Conservation (phyloP, 139 green algal species). For the Chlorella sp. region DNA sequence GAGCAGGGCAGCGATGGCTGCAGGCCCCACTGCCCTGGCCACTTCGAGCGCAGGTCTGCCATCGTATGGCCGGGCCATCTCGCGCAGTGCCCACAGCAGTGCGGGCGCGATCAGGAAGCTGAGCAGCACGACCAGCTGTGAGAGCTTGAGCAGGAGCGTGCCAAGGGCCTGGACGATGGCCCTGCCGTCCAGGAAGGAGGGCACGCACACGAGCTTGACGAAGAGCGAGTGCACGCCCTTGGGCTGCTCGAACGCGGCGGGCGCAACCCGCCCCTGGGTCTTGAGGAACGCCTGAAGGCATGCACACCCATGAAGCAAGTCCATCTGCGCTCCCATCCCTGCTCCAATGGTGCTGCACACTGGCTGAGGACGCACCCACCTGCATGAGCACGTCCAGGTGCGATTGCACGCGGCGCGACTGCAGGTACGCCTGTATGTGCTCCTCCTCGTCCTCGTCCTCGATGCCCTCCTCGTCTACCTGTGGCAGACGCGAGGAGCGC, state of each 20-base stretch:
- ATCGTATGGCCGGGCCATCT: not conserved
- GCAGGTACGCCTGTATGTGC: too few species aligned
- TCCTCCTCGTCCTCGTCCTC: too few species aligned
- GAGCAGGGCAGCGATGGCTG: not conserved
- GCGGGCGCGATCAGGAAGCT: not conserved
- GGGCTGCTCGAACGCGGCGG: not conserved
- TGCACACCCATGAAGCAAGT: too few species aligned
- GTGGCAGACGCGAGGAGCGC: too few species aligned
- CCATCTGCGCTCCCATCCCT: too few species aligned
- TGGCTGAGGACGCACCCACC: too few species aligned
- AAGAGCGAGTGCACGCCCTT: not conserved
- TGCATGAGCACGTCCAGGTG: too few species aligned
- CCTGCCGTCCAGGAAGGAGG: not conserved
- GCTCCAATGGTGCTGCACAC: too few species aligned
- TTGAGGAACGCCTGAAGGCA: too few species aligned
- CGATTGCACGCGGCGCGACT: too few species aligned
- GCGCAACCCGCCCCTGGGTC: too few species aligned
- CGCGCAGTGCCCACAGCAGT: not conserved
- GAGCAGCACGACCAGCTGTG: not conserved
- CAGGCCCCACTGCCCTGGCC: not conserved
- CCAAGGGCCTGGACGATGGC: not conserved
- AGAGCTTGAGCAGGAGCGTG: not conserved
- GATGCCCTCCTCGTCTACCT: too few species aligned
- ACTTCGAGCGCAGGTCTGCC: not conserved
- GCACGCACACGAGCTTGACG: not conserved